Base-by-base conservation (phyloP, 2,329 filamentous ascomycete genomes). In the Pyrenophora tritici-repentis region DNA sequence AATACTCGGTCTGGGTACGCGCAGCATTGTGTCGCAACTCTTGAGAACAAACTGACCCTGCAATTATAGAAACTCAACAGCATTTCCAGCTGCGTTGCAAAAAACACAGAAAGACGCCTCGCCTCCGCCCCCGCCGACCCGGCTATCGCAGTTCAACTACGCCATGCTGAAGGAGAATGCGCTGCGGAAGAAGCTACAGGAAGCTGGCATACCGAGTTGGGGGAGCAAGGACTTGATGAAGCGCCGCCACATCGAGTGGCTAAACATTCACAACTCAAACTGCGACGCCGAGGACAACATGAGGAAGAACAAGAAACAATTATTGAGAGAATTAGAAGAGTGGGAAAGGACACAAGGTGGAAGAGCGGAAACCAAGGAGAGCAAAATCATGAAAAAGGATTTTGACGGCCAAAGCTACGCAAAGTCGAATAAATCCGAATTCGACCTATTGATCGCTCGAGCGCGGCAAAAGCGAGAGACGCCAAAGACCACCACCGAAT, bases 251-350 rank as follows among this genome's bases (percentile, higher is more conserved):
- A 90, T 84, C 18, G 94, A 99, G 73, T 99, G 92, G 92, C 82
- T 94, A 43, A 97, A 94, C 32, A 76, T 99, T 14, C 97, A 91
- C 88, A 99, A 99, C 72, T 90, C 95, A 9, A 99, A 99, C 70
- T 96, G 91, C 74, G 94, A 99, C 73, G 88, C 92, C 2, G 83
- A 83, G 31, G 78, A 79, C 1, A 91, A 91, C 0, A 55, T 62
- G 14, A 55, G 65, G 5, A 89, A 88, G 68, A 79, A 80, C 9
- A 90, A 89, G 57, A 67, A 76, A 6, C 87, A 94, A 50, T 73
- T 99, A 4, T 74, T 96, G 13, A 84, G 83, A 12, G 93, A 97
- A 53, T 73, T 99, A 10, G 88, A 93, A 17, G 75, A 83, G 1
- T 97, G 94, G 93, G 94, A 99, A 73, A 82, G 86, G 37, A 93